Base-by-base conservation (phyloP, 768 basidiomycete genomes). In the Hygrocybe coccinea region DNA sequence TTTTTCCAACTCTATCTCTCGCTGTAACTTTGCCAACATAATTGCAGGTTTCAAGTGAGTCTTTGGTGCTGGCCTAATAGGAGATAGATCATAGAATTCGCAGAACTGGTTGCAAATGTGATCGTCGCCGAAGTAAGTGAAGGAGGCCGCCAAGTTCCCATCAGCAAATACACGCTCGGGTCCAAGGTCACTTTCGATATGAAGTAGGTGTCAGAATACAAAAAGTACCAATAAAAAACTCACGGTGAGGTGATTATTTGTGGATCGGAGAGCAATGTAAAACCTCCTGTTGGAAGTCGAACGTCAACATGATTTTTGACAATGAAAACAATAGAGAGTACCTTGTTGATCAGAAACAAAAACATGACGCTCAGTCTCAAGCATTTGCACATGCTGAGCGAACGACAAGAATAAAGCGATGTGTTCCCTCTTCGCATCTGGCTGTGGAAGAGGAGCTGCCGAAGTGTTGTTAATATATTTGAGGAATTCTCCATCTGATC, bases 261-360 rank as follows among this genome's bases (percentile, higher is more conserved):
- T 9, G 54, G 54, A 46, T 55, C 44, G 7, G 54, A 45, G 7
- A 55, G 45, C 14, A 55, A 33, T 14, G 43, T 55, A 9, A 15
- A 17, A 21, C 54, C 54, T 17, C 45, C 54, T 55, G 54, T 33
- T 25, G 21, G 7, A 46, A 12, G 7, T 19, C 7, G n/a, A 50
- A 14, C 7, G 14, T 48, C 49, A 34, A n/a, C 33, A 52, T 7
- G n/a, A n/a, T 34, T 35, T 38, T 21, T 17, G 35, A 52, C 21
- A 17, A 15, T 11, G 10, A 14, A 10, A 2, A 41, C 15, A 1
- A 50, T 36, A 24, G 4, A 3, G 47, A 33, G n/a, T 24, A 65
- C 67, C 68, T 64, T 68, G 68, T 38, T 60, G 64, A 50, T 69
- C 64, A 8, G 65, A 64, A 11, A 69, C 34, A 50, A 67, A 69